Conservation (phyloP, 768 basidiomycete genomes). For the Inosperma sp. region DNA sequence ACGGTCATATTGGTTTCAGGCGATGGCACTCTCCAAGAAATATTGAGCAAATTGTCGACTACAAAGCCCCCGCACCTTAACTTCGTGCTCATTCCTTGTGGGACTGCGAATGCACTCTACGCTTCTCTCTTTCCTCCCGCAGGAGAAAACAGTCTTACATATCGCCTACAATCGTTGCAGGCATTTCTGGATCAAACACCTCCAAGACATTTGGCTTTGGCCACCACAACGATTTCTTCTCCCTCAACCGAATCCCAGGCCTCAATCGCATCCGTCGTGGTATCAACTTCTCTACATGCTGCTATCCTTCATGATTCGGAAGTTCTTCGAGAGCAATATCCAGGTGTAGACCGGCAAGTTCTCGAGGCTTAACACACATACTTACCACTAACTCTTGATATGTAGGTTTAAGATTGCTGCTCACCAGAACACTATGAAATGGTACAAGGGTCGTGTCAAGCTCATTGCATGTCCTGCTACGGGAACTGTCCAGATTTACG, state of each 20-base stretch:
- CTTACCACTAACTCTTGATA: not conserved
- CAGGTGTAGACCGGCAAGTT: constrained; percentile 58
- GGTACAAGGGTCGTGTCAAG: constrained; percentile 59
- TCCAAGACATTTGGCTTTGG: constrained; percentile 47
- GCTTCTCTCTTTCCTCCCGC: constrained; percentile 64
- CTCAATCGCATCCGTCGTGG: constrained; percentile 69
- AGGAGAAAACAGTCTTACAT: constrained; percentile 24
- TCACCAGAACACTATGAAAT: constrained; percentile 61
- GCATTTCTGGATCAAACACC: constrained; percentile 41
- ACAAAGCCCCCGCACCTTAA: constrained; percentile 26
- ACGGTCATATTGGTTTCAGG: constrained; percentile 71
- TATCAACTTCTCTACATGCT: constrained; percentile 83
- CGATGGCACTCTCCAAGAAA: constrained; percentile 90
- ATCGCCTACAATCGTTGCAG: constrained; percentile 53
- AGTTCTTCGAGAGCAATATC: constrained; percentile 57
- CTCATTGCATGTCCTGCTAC: constrained; percentile 45
- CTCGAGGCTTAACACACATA: not conserved
- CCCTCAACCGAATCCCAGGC: constrained; percentile 20
- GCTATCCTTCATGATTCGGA: constrained; percentile 82
- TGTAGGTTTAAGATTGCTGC: constrained; percentile 82
- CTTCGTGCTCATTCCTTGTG: constrained; percentile 63
- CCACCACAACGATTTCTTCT: constrained; percentile 42
- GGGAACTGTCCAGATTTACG: constrained; percentile 54
- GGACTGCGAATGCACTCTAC: constrained; percentile 94
- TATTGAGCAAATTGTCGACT: constrained; percentile 58